A percentile compares a stretch with the other conserved stretches of the same genome.
Conservation (phyloP, 169 alveolate species). For the Plasmodium gallinaceum region DNA sequence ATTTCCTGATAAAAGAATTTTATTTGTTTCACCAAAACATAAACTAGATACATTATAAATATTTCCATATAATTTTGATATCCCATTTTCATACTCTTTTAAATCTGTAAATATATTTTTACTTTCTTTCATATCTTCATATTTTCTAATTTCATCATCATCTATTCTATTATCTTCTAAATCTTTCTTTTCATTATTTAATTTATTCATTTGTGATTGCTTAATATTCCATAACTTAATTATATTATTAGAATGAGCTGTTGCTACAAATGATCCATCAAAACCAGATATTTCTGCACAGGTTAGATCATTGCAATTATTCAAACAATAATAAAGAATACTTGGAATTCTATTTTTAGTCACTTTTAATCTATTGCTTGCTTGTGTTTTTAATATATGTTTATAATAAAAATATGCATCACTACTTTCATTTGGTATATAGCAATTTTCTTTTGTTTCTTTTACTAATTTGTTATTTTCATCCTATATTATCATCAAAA, state of each 20-base stretch:
- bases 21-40: constrained; percentile 75
- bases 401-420: constrained; percentile 67
- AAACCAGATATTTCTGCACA: constrained; percentile 73
- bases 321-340: constrained; percentile 66
- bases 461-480: constrained; percentile 18
- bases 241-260: constrained; percentile 75
- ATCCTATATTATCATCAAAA: constrained; percentile 19
- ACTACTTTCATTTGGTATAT: constrained; percentile 66
- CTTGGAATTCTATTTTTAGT: constrained; percentile 75
- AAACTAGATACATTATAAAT: constrained; percentile 47
- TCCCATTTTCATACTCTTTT: constrained; percentile 60
- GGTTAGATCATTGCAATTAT: constrained; percentile 71
- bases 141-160: constrained; percentile 8
- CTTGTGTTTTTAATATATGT: constrained; percentile 51
- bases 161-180: constrained; percentile 23
- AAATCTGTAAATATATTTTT: constrained; percentile 15
- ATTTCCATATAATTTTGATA: constrained; percentile 66
- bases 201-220: constrained; percentile 54
- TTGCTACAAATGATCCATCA: constrained; percentile 75
- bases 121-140: constrained; percentile 33
- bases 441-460: constrained; percentile 46
- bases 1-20: constrained; percentile 74
- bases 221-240: constrained; percentile 69
- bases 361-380: constrained; percentile 50
- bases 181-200: constrained; percentile 33